Evolutionary conservation across 2,329 filamentous ascomycete genomes (phyloP).

Genomic region (Colletotrichum cereale): DNA sequence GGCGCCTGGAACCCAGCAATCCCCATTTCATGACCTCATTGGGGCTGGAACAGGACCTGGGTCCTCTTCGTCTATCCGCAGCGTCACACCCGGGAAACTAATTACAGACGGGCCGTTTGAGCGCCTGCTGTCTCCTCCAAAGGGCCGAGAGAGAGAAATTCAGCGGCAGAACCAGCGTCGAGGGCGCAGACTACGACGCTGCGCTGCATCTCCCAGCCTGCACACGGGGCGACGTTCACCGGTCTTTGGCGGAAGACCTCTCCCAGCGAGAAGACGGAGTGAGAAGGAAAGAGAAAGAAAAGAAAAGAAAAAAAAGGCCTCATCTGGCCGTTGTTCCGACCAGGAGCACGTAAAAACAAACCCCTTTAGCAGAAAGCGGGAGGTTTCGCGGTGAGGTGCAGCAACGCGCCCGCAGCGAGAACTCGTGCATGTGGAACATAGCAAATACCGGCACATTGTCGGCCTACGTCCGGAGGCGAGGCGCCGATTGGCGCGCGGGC

Average conservation of each 20-base stretch:
- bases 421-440: neutral
- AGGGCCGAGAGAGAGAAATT: constrained; percentile 33
- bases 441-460: constrained; percentile 23
- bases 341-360: neutral
- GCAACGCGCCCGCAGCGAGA: constrained; percentile 22
- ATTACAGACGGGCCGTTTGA: constrained; percentile 41
- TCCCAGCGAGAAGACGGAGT: neutral
- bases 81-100: constrained; percentile 39
- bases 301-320: neutral
- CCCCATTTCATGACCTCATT: constrained; percentile 41
- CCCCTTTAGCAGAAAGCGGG: constrained; percentile 11
- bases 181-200: neutral
- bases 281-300: no score
- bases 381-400: constrained; percentile 27
- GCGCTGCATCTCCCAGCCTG: constrained; percentile 21
- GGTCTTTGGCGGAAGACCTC: neutral
- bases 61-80: constrained; percentile 35
- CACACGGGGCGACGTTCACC: neutral
- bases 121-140: constrained; percentile 38
- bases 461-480: constrained; percentile 9
- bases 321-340: constrained; percentile 17
- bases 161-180: constrained; percentile 11
- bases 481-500: constrained; percentile 23
- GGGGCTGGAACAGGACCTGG: constrained; percentile 28
- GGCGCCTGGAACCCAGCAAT: neutral